These are phyloP conservation scores for Kluyveromyces sp. DNA, from an alignment of 1,139 yeast genomes.

Conservation along the genomic window DNA sequence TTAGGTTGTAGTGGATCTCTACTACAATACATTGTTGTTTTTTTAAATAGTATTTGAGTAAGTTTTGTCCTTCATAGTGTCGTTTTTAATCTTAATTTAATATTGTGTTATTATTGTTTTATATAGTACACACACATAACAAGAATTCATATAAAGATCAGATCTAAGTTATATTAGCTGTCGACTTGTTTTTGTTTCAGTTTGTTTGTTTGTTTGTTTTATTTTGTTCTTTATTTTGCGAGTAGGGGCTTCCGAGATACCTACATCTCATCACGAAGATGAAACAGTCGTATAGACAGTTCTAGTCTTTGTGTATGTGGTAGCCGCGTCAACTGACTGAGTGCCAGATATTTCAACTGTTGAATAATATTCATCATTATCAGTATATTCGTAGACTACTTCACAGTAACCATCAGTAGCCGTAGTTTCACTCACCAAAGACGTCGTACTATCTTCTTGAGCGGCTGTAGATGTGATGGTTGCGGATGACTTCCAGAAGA, in stretches of 20 bases:
- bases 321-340: slow-evolving; percentile 29
- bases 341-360: slow-evolving; percentile 24
- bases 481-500: not conserved
- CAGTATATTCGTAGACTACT: slow-evolving; percentile 18
- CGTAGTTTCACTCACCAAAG: slow-evolving; percentile 7
- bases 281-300: slow-evolving; percentile 18
- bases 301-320: slow-evolving; percentile 27
- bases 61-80: too few species aligned
- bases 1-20: too few species aligned
- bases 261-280: not conserved
- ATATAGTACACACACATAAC: too few species aligned
- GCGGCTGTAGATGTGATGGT: slow-evolving; percentile 1
- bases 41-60: too few species aligned
- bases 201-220: not conserved
- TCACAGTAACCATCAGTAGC: slow-evolving; percentile 19
- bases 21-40: too few species aligned
- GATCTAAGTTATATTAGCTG: too few species aligned
- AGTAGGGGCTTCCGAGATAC: not conserved
- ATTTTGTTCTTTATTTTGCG: not conserved
- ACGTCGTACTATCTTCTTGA: not conserved
- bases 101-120: too few species aligned
- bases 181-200: too few species aligned
- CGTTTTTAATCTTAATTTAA: too few species aligned
- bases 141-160: too few species aligned
- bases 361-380: slow-evolving; percentile 19